Conservation (phyloP, 1,284 basidiomycete genomes). For the Apiotrichum gracile region DNA sequence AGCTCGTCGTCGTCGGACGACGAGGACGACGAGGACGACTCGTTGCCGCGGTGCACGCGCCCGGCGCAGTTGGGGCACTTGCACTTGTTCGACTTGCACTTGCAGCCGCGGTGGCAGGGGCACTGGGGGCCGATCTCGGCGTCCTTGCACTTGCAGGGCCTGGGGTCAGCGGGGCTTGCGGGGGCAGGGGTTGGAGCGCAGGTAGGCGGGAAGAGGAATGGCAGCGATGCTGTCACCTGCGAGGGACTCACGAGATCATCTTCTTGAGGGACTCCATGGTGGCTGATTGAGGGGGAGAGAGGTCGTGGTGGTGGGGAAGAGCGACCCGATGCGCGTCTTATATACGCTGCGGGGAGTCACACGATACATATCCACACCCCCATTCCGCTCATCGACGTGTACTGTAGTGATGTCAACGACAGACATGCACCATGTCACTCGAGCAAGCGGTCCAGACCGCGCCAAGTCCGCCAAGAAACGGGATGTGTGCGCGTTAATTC, state of each 20-base stretch:
- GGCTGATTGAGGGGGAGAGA: not conserved
- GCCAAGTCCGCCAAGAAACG: too few species aligned
- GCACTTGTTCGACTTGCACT: conserved; percentile 18
- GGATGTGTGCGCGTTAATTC: too few species aligned
- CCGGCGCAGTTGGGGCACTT: conserved; percentile 18
- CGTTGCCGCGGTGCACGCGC: conserved; percentile 1
- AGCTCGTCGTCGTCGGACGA: conserved; percentile 6
- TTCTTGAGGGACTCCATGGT: conserved; percentile 19
- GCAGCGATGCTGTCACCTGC: too few species aligned
- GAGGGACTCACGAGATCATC: conserved; percentile 13
- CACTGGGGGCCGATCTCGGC: conserved; percentile 2
- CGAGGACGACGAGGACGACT: conserved; percentile 6
- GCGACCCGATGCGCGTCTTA: too few species aligned
- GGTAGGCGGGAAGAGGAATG: not conserved
- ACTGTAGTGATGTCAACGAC: too few species aligned
- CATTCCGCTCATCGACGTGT: too few species aligned
- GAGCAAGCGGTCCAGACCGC: too few species aligned
- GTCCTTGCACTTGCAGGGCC: conserved; percentile 17
- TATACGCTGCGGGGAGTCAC: too few species aligned
- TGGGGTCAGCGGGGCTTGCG: not conserved
- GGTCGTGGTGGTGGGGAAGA: not conserved
- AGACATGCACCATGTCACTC: too few species aligned
- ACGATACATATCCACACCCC: too few species aligned
- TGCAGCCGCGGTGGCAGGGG: conserved; percentile 12
- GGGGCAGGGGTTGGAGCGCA: not conserved